Evolutionary conservation across 2,329 filamentous ascomycete genomes (phyloP), one percentile per base, ranked within the genome.

Genomic region (Colletotrichum sp.): DNA sequence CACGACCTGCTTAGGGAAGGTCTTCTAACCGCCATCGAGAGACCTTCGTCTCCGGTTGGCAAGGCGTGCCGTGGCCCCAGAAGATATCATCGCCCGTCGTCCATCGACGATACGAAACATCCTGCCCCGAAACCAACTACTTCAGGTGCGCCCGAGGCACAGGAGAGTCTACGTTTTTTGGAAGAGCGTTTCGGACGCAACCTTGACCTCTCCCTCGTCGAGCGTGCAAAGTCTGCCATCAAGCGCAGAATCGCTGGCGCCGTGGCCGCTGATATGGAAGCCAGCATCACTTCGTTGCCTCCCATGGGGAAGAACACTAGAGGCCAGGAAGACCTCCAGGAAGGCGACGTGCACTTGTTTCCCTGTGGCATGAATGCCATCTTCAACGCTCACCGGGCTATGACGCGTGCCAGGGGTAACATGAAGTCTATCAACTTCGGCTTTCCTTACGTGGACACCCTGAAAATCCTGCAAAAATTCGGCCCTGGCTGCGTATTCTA

Each of bases 391-490:
- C 97, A 99, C 83, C 92, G 94, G 65, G 92, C 91, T 59, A 87
- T 98, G 67, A 87, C 96, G 77, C 87, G 88, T 68, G 89, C 92
- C 1, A 91, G 93, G 48, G 92, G 92, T 4, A 86, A 89, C 9
- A 82, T 91, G 75, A 94, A 95, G 84, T 98, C 95, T 83, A 92
- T 99, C 82, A 96, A 94, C 81, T 98, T 95, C 81, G 97, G 97
- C n/a, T 99, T 99, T 80, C 96, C 97, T 0, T 99, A 99, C 80
- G 95, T 98, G 68, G 97, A 99, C 84, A 98, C 97, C 0, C 90
- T 99, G 71, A 99, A 99, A 83, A 95, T 98, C 66, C 87, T 99
- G 7, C 89, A 99, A 83, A 99, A 99, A 83, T 99, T 98, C 83
- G 97, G 96, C 0, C 94, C 96, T 0, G 96, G 96, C 1, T 96